phyloP scores from a whole-genome alignment of 2,329 filamentous ascomycete species.

The Colletotrichum eleusines region DNA sequence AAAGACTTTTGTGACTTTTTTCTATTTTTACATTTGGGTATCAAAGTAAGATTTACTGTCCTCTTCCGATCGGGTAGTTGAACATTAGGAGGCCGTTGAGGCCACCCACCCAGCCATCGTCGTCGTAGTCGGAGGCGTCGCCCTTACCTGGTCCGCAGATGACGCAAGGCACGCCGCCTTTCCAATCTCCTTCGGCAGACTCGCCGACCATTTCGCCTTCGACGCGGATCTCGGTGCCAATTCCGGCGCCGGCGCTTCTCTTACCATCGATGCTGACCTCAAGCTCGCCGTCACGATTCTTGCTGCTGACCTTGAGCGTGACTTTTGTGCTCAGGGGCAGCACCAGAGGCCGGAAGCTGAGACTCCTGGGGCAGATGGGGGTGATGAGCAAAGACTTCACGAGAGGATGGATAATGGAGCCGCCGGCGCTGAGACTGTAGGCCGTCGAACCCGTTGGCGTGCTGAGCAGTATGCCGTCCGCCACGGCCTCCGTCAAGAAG shows the following conservation, averaged over 20 bases:
- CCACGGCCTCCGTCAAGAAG: constrained; percentile 92
- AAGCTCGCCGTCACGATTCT: constrained; percentile 80
- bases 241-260: constrained; percentile 73
- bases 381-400: constrained; percentile 91
- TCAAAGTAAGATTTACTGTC: constrained; percentile 29
- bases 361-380: constrained; percentile 90
- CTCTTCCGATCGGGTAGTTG: constrained; percentile 89
- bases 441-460: constrained; percentile 96
- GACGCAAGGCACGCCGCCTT: constrained; percentile 90
- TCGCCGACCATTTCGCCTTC: constrained; percentile 83
- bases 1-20: constrained; percentile 31
- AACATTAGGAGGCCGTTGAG: constrained; percentile 95
- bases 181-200: constrained; percentile 61
- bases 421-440: constrained; percentile 93
- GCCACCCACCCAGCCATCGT: constrained; percentile 97
- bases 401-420: constrained; percentile 92
- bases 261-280: constrained; percentile 86
- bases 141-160: constrained; percentile 71
- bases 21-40: constrained; percentile 34
- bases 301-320: constrained; percentile 82
- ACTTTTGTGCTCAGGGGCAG: constrained; percentile 89
- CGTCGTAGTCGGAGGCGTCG: constrained; percentile 65
- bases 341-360: constrained; percentile 92
- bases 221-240: constrained; percentile 90
- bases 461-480: constrained; percentile 93